Evolutionary conservation across 1,284 basidiomycete genomes (phyloP), one percentile per base, ranked within the genome.

Genomic region (Pascua sp.): DNA sequence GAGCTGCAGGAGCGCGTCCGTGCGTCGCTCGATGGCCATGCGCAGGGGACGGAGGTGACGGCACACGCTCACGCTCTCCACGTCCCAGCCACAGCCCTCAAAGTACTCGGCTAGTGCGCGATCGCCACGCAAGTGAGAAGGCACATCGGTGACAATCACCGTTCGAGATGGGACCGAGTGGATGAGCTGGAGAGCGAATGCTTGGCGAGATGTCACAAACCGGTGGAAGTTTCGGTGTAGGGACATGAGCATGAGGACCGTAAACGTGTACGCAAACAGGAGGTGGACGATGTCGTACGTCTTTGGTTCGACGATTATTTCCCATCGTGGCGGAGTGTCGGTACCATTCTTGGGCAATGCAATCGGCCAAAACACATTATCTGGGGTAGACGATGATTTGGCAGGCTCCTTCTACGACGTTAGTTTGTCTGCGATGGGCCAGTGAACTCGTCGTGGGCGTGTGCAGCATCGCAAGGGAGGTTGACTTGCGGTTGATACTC

Each of bases 161-260:
- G 95, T 98, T 17, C 95, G 86, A 0, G 93, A 90, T 0, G 93
- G 87, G 43, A 97, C 91, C 11, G 91, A 92, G 70, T 96, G 91
- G 11, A 95, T 91, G 32, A 97, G 84, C 72, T 96, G 91, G 42
- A 98, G 82, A 0, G 90, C 90, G 77, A 93, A 97, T 9, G 95
- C 83, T 71, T 98, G 95, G 1, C 95, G 85, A 2, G 90, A 86
- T n/a, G 87, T 87, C 55, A 98, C 84, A 78, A 95, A 98, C 17
- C 87, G 85, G 47, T 86, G 82, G 73, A 94, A 98, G 73, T 94
- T 95, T 65, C 85, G 84, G 80, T 91, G 87, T 52, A 96, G 85
- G 77, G 90, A 90, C 57, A 85, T 86, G 60, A 98, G 83, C 0
- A 91, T 84, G 51, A 97, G 84, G 48, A 86, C 70, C 2, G 93